Base-by-base conservation (phyloP, 2,329 filamentous ascomycete species). In the Aspergillus pseudoterreus region DNA sequence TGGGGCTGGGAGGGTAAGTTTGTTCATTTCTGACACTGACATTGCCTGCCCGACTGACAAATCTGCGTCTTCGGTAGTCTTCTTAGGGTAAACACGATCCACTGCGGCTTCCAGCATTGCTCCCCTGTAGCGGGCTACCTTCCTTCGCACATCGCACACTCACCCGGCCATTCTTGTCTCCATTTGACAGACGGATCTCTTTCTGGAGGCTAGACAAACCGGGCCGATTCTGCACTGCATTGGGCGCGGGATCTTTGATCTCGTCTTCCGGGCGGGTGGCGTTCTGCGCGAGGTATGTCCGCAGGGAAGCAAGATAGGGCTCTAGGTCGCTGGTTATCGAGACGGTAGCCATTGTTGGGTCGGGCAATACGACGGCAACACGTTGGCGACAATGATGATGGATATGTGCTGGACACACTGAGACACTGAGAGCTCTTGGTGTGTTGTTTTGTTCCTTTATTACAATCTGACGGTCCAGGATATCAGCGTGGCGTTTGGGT, bases 1-100 rank as follows among this genome's bases (percentile, higher is more conserved):
- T 86, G 83, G 82, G 73, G 77, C n/a, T 88, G 85, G 84, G 84
- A 88, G 77, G 80, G 84, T 86, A 72, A 72, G 78, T 73, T 60
- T 43, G 45, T 43, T 44, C 24, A 15, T 22, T 42, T 45, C 38
- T 50, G 27, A 10, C 27, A 30, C 27, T 9, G 27, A 4, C 24
- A 42, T 42, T 15, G 41, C 24, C n/a, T 49, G 43, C 38, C 22
- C 17, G n/a, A 12, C 33, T 38, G n/a, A 43, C 36, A 17, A 32
- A 45, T 24, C 33, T 43, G 51, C 35, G 14, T 22, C 19, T 17
- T 11, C 17, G 15, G 47, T 42, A 68, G 73, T 75, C 49, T 69
- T 75, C 58, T 64, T 76, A 54, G 72, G 72, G 39, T 75, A 57
- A 30, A 30, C 27, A 30, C 6, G 27, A 30, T 30, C 27, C 27